Conservation (phyloP, 116 monocot genomes). For the Trichopus zeylanicus region DNA sequence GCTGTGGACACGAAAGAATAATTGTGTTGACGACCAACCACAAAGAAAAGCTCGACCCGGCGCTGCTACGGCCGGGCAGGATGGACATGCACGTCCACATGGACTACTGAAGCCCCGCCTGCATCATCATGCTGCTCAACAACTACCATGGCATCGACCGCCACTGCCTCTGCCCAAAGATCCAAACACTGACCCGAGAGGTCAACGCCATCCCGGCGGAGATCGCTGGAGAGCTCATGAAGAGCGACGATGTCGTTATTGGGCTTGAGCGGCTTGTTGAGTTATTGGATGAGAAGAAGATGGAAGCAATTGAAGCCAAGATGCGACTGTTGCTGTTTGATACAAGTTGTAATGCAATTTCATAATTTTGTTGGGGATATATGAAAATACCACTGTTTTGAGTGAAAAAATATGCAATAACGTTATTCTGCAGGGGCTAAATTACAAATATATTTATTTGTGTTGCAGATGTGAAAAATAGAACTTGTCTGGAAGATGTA, state of each 20-base stretch:
- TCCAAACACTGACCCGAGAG: constrained; percentile 19
- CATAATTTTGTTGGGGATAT: too few species aligned
- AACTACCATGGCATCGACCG: constrained; percentile 38
- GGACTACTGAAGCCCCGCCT: constrained; percentile 30
- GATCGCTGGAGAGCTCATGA: constrained; percentile 33
- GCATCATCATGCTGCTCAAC: constrained; percentile 27
- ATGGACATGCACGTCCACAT: constrained; percentile 76
- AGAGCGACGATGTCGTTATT: constrained; percentile 16
- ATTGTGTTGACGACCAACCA: constrained; percentile 56
- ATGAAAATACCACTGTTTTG: too few species aligned
- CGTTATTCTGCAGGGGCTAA: too few species aligned
- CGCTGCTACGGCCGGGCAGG: constrained; percentile 49
- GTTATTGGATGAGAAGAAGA: constrained; percentile 12
- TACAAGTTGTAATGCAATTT: too few species aligned
- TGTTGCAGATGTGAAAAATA: too few species aligned
- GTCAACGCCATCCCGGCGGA: constrained; percentile 34
- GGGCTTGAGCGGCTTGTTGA: constrained; percentile 13
- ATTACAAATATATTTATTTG: too few species aligned
- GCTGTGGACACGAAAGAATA: constrained; percentile 42
- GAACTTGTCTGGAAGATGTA: too few species aligned
- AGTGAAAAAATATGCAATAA: too few species aligned
- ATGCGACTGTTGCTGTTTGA: too few species aligned
- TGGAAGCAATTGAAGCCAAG: too few species aligned
- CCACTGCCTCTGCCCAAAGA: constrained; percentile 17
- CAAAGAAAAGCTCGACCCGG: constrained; percentile 39